phyloP scores from a whole-genome alignment of 169 alveolate species.

The Plasmodium ovale region DNA sequence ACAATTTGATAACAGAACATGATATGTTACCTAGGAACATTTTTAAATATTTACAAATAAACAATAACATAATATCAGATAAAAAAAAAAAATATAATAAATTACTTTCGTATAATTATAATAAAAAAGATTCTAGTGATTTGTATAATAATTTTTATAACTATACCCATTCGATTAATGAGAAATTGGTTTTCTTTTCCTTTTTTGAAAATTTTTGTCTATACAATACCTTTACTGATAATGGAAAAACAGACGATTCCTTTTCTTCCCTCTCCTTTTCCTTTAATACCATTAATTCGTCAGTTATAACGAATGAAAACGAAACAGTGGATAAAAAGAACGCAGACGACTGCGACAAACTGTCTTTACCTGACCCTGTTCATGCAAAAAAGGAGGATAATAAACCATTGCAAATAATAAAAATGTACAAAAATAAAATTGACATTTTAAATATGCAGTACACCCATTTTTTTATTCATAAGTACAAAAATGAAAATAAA shows the following conservation, averaged over 20 bases:
- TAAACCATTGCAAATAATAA: slow-evolving; percentile 44
- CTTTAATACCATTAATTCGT: slow-evolving; percentile 34
- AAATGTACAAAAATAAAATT: slow-evolving; percentile 64
- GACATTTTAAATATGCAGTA: slow-evolving; percentile 69
- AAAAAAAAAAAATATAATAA: slow-evolving; percentile 32
- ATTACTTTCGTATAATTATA: not conserved
- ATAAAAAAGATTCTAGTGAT: slow-evolving; percentile 24
- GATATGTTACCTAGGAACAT: slow-evolving; percentile 42
- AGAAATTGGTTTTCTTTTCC: slow-evolving; percentile 39
- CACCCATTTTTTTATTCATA: slow-evolving; percentile 63
- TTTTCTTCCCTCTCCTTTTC: slow-evolving; percentile 53
- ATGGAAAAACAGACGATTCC: slow-evolving; percentile 17
- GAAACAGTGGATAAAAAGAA: not conserved
- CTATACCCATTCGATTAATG: slow-evolving; percentile 58
- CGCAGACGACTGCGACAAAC: not conserved
- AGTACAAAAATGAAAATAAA: slow-evolving; percentile 55
- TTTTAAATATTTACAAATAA: slow-evolving; percentile 74
- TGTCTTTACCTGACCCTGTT: too few species aligned
- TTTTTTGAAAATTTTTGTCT: slow-evolving; percentile 62
- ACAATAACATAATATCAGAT: slow-evolving; percentile 26
- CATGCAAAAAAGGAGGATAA: not conserved
- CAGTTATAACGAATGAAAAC: not conserved
- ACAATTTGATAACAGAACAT: slow-evolving; percentile 66
- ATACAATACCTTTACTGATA: slow-evolving; percentile 32
- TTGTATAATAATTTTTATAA: slow-evolving; percentile 48